Conservation (phyloP, 768 basidiomycete genomes). For the Lactarius sp. region DNA sequence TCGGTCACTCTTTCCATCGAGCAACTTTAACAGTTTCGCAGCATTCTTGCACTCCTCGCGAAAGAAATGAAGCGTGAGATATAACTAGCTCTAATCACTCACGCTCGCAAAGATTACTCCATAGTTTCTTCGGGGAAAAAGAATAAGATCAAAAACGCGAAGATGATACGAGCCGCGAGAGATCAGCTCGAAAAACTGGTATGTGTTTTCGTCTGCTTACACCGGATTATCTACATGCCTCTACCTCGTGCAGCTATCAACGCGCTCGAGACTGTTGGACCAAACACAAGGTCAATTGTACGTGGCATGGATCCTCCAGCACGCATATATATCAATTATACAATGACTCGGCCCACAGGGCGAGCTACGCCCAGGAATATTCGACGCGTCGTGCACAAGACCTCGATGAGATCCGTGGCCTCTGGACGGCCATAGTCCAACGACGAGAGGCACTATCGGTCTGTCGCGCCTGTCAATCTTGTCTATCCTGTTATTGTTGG, state of each 20-base stretch:
- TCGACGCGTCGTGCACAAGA: slow-evolving; percentile 4
- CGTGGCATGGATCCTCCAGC: not conserved
- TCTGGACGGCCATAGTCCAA: not conserved
- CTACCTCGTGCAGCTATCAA: slow-evolving; percentile 2
- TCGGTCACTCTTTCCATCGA: not conserved
- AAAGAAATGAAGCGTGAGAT: slow-evolving; percentile 17
- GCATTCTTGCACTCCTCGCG: slow-evolving; percentile 6
- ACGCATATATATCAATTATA: slow-evolving; percentile 11
- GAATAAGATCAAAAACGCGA: slow-evolving; percentile 4
- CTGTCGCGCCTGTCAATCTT: not conserved
- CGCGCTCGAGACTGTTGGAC: not conserved
- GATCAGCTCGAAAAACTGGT: slow-evolving; percentile 16
- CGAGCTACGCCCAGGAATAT: not conserved
- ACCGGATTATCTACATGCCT: not conserved
- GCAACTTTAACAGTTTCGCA: not conserved
- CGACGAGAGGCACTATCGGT: slow-evolving; percentile 12
- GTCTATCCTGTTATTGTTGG: not conserved
- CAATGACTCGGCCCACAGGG: not conserved
- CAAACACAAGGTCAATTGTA: slow-evolving; percentile 13
- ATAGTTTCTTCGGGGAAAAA: slow-evolving; percentile 11
- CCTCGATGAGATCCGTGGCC: slow-evolving; percentile 15
- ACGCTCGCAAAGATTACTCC: not conserved
- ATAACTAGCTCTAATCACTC: not conserved
- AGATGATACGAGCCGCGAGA: slow-evolving; percentile 10
- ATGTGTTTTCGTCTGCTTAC: not conserved